phyloP scores from a whole-genome alignment of 2,329 filamentous ascomycete species.

The Nakataea oryzae region DNA sequence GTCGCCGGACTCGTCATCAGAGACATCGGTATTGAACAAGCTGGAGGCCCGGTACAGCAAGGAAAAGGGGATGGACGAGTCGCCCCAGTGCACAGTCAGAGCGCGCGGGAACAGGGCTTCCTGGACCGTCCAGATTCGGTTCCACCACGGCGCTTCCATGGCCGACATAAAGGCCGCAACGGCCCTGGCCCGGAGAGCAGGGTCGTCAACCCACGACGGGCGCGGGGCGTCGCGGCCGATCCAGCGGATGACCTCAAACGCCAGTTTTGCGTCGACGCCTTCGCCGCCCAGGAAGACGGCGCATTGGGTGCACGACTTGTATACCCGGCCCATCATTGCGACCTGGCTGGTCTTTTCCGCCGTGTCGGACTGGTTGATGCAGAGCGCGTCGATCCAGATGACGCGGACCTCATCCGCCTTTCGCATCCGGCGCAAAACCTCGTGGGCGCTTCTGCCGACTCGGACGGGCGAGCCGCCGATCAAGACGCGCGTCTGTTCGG shows the following conservation, averaged over 20 bases:
- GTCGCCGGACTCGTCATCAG: not conserved
- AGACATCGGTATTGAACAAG: no score
- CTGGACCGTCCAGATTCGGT: not conserved
- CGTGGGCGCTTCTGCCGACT: not conserved
- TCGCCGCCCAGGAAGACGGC: not conserved
- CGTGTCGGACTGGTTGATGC: slow-evolving; percentile 9
- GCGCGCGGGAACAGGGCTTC: not conserved
- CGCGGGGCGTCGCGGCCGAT: not conserved
- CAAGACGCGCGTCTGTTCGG: not conserved
- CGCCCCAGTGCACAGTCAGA: not conserved
- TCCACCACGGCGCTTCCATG: not conserved
- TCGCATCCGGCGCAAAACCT: not conserved
- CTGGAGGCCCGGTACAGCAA: not conserved
- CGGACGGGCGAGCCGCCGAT: not conserved
- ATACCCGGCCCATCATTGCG: slow-evolving; percentile 8
- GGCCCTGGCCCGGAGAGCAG: not conserved
- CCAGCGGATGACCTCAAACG: not conserved
- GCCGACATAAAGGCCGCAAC: not conserved
- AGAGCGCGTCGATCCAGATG: slow-evolving; percentile 11
- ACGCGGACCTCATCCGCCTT: not conserved
- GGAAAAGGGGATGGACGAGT: not conserved
- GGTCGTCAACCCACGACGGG: not conserved
- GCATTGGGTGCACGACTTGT: not conserved
- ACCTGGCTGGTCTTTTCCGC: slow-evolving; percentile 8
- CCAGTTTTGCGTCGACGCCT: not conserved